A percentile compares a stretch with the other conserved stretches of the same genome.
These are phyloP conservation scores for Botryotinia calthae DNA, from an alignment of 2,329 filamentous ascomycete genomes.

Conservation along the genomic window DNA sequence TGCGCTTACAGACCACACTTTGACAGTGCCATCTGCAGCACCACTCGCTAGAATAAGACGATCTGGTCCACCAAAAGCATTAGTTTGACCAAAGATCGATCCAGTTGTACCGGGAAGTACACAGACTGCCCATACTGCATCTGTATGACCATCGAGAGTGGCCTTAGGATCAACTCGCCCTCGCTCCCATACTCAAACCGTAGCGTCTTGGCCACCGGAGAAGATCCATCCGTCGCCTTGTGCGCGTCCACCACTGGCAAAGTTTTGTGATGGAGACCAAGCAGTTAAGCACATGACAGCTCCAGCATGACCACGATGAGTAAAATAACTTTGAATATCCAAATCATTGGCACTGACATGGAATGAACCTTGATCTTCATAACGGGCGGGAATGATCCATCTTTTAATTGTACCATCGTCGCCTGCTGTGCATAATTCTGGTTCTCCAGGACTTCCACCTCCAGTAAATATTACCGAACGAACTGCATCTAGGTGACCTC, in stretches of 20 bases:
- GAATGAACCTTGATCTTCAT: slow-evolving; percentile 59
- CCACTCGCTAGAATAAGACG: slow-evolving; percentile 88
- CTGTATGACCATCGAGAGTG: slow-evolving; percentile 88
- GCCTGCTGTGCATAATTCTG: slow-evolving; percentile 92
- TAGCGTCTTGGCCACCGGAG: slow-evolving; percentile 91
- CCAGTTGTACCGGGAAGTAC: slow-evolving; percentile 83
- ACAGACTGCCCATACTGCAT: slow-evolving; percentile 94
- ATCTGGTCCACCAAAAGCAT: slow-evolving; percentile 75
- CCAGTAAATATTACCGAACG: slow-evolving; percentile 95
- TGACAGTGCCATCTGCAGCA: slow-evolving; percentile 84
- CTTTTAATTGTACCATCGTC: slow-evolving; percentile 96
- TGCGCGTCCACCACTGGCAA: slow-evolving; percentile 82
- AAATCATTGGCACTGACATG: slow-evolving; percentile 59
- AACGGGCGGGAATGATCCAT: slow-evolving; percentile 86
- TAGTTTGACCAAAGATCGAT: slow-evolving; percentile 73
- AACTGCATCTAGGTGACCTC: slow-evolving; percentile 91
- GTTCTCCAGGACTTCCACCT: slow-evolving; percentile 90
- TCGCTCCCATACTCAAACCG: slow-evolving; percentile 91
- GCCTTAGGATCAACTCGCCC: slow-evolving; percentile 93
- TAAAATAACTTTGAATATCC: slow-evolving; percentile 91
- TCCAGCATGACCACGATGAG: slow-evolving; percentile 89
- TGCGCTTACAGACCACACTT: slow-evolving; percentile 91
- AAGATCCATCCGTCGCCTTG: slow-evolving; percentile 98
- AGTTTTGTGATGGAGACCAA: slow-evolving; percentile 83
- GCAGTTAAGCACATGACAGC: slow-evolving; percentile 83